Conservation (phyloP, 73 alveolate species). For the Paramecium octaurelia region DNA sequence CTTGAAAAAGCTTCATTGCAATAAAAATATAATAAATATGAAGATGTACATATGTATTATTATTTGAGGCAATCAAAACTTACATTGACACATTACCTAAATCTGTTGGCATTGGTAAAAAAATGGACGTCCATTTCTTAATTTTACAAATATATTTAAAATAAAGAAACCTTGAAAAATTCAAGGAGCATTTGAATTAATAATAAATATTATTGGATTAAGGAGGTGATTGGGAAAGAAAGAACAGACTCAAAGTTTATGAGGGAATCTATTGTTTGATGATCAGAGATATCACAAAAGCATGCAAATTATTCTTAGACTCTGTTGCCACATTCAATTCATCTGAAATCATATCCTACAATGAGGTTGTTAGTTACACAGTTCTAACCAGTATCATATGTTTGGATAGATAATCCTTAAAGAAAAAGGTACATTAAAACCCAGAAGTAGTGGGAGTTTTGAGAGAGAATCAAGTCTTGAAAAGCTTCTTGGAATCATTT, state of each 20-base stretch:
- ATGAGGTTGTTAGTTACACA: slow-evolving; percentile 87
- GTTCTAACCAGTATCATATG: slow-evolving; percentile 83
- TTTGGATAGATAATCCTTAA: slow-evolving; percentile 81
- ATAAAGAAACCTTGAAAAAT: slow-evolving; percentile 62
- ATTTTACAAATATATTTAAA: slow-evolving; percentile 71
- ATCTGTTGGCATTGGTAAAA: slow-evolving; percentile 76
- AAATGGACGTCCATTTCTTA: slow-evolving; percentile 78
- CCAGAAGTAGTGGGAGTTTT: slow-evolving; percentile 30
- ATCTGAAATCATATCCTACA: slow-evolving; percentile 82
- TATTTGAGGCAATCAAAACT: slow-evolving; percentile 58
- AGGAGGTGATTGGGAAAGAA: slow-evolving; percentile 97
- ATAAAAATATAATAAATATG: slow-evolving; percentile 66
- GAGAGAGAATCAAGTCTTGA: not conserved
- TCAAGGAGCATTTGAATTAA: slow-evolving; percentile 66
- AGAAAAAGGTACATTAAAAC: slow-evolving; percentile 65
- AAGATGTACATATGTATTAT: slow-evolving; percentile 51
- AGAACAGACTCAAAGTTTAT: slow-evolving; percentile 88
- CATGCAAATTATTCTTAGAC: slow-evolving; percentile 83
- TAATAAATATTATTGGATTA: slow-evolving; percentile 71
- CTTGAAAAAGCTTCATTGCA: slow-evolving; percentile 74
- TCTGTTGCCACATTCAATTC: slow-evolving; percentile 91
- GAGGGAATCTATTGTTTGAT: slow-evolving; percentile 88
- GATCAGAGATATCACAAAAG: slow-evolving; percentile 79
- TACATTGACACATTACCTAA: slow-evolving; percentile 69
- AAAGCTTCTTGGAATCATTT: slow-evolving; percentile 9